phyloP scores from a whole-genome alignment of 169 alveolate genomes.

The Babesia microti region DNA sequence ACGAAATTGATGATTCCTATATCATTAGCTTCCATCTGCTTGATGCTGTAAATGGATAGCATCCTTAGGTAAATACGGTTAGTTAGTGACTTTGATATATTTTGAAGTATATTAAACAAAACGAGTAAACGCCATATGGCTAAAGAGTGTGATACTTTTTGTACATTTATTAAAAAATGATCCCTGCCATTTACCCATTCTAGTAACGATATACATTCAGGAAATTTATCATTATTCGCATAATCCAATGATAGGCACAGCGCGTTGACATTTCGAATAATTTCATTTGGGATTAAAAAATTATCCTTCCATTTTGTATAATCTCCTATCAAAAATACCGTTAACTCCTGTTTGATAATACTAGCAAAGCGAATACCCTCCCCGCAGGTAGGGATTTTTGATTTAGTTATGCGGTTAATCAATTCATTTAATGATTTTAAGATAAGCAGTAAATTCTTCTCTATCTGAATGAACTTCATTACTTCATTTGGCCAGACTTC shows the following conservation, averaged over 20 bases:
- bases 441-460: constrained; percentile 24
- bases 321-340: constrained; percentile 21
- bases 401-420: not conserved
- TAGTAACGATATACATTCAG: constrained; percentile 53
- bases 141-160: constrained; percentile 17
- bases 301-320: constrained; percentile 29
- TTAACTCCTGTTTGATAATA: constrained; percentile 50
- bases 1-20: too few relatives aligned
- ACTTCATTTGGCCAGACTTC: constrained; percentile 7
- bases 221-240: constrained; percentile 26
- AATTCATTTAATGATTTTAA: constrained; percentile 11
- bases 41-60: too few relatives aligned
- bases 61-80: too few relatives aligned
- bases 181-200: constrained; percentile 52
- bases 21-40: too few relatives aligned
- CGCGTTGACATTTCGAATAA: constrained; percentile 45
- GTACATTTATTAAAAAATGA: constrained; percentile 14
- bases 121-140: constrained; percentile 37
- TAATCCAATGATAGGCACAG: constrained; percentile 45
- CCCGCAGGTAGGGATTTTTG: constrained; percentile 22
- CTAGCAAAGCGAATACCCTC: constrained; percentile 54
- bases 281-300: constrained; percentile 53
- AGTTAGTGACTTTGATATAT: too few relatives aligned
- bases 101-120: constrained; percentile 42
- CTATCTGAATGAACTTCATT: constrained; percentile 31